phyloP scores from a whole-genome alignment of 2,329 filamentous ascomycete species.

The Microsporum audouinii region DNA sequence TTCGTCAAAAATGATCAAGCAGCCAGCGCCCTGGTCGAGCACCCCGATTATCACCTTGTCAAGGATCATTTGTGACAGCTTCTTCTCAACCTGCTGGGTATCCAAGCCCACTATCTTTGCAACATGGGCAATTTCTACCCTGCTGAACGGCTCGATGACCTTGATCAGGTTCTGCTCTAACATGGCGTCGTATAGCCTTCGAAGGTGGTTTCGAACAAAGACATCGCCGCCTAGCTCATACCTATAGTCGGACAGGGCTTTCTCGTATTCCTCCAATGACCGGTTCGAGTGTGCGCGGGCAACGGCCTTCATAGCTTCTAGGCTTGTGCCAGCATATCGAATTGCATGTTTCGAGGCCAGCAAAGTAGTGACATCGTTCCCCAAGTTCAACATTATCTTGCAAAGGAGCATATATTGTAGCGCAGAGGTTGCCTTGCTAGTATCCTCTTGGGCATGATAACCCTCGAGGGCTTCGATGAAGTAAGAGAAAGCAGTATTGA shows the following conservation, averaged over 20 bases:
- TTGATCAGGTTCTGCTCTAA: constrained; percentile 99
- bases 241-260: constrained; percentile 76
- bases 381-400: constrained; percentile 98
- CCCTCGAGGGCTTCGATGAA: constrained; percentile 98
- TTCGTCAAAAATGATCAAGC: constrained; percentile 94
- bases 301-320: constrained; percentile 98
- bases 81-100: constrained; percentile 91
- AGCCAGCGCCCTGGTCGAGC: constrained; percentile 92
- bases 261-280: constrained; percentile 93
- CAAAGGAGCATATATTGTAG: constrained; percentile 99
- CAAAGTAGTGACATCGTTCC: constrained; percentile 88
- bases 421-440: constrained; percentile 81
- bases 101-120: constrained; percentile 96
- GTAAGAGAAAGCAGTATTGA: constrained; percentile 97
- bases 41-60: constrained; percentile 98
- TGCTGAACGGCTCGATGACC: constrained; percentile 96
- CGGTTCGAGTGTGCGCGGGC: constrained; percentile 91
- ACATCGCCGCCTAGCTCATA: constrained; percentile 88
- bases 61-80: constrained; percentile 98
- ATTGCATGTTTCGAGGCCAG: constrained; percentile 94
- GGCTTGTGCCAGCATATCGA: constrained; percentile 87
- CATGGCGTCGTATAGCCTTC: constrained; percentile 94
- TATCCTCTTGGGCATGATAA: constrained; percentile 86
- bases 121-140: constrained; percentile 92
- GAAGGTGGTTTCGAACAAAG: constrained; percentile 94